Conservation (phyloP, 2,329 filamentous ascomycete species). For the Lasiodiplodia sp. region DNA sequence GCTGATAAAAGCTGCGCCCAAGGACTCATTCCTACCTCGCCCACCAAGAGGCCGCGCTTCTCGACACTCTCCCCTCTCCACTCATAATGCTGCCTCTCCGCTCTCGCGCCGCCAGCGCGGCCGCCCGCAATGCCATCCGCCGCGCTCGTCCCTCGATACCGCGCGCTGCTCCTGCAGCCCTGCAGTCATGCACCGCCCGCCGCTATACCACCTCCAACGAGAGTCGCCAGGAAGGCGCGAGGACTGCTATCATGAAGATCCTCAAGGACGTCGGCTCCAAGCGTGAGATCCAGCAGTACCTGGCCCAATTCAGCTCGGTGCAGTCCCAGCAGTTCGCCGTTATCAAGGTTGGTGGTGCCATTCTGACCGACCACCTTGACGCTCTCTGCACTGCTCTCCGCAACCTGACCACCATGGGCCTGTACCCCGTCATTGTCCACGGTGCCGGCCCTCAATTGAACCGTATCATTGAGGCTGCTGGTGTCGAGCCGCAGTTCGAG, state of each 20-base stretch:
- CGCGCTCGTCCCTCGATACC: conserved; percentile 27
- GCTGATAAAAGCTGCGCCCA: conserved; percentile 30
- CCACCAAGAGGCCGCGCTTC: conserved; percentile 12
- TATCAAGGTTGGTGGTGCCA: conserved; percentile 97
- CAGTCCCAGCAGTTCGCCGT: conserved; percentile 97
- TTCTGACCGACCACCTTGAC: conserved; percentile 91
- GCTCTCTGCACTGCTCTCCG: conserved; percentile 88
- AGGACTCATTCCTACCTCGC: conserved; percentile 21
- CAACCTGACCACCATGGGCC: conserved; percentile 91
- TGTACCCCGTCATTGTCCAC: conserved; percentile 95
- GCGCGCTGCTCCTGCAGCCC: conserved; percentile 19
- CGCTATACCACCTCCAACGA: conserved; percentile 29
- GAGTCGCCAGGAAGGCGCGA: conserved; percentile 33
- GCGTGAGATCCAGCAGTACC: conserved; percentile 95
- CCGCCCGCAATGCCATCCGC: conserved; percentile 31
- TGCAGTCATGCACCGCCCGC: conserved; percentile 24
- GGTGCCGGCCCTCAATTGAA: conserved; percentile 96
- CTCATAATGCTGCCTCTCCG: conserved; percentile 31
- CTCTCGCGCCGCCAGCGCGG: conserved; percentile 27
- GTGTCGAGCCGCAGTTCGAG: conserved; percentile 93
- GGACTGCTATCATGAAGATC: conserved; percentile 83
- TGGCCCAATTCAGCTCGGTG: conserved; percentile 95
- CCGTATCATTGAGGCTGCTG: conserved; percentile 84
- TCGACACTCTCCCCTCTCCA: conserved; percentile 14
- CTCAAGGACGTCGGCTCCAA: conserved; percentile 96